Conservation (phyloP, 2,329 filamentous ascomycete genomes). For the Penicillium sumatraense region DNA sequence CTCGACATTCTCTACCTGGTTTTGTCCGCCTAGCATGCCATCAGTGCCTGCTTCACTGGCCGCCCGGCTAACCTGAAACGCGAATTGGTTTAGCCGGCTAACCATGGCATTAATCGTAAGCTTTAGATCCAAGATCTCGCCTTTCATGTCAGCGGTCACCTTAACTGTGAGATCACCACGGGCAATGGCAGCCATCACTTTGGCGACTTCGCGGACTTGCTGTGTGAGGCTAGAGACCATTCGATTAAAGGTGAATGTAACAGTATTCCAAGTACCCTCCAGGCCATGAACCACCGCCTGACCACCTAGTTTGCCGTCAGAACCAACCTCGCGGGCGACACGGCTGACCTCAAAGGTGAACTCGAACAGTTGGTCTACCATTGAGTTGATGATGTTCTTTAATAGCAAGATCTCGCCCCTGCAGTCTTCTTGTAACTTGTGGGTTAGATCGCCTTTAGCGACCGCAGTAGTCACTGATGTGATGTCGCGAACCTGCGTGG, state of each 20-base stretch:
- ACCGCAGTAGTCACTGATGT: conserved; percentile 71
- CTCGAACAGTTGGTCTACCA: conserved; percentile 93
- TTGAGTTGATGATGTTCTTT: conserved; percentile 95
- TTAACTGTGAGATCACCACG: not conserved
- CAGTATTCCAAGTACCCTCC: not conserved
- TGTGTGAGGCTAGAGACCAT: not conserved
- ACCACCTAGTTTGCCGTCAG: not conserved
- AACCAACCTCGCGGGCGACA: not conserved
- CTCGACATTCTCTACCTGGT: not conserved
- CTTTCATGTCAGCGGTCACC: not conserved
- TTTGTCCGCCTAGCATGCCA: not conserved
- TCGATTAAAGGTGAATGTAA: not conserved
- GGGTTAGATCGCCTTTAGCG: conserved; percentile 80
- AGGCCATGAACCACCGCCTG: not conserved
- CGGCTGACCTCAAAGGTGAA: conserved; percentile 61
- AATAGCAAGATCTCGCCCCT: conserved; percentile 87
- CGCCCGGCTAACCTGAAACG: not conserved
- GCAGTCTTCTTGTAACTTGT: conserved; percentile 74
- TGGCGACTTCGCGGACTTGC: not conserved
- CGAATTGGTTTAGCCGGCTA: not conserved
- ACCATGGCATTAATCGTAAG: not conserved
- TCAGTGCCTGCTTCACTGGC: not conserved
- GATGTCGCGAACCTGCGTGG: conserved; percentile 89
- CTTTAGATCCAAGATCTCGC: not conserved
- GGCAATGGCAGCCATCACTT: not conserved